Evolutionary conservation across 2,329 filamentous ascomycete genomes (phyloP).

Genomic region (Hirsutella rhossiliensis): DNA sequence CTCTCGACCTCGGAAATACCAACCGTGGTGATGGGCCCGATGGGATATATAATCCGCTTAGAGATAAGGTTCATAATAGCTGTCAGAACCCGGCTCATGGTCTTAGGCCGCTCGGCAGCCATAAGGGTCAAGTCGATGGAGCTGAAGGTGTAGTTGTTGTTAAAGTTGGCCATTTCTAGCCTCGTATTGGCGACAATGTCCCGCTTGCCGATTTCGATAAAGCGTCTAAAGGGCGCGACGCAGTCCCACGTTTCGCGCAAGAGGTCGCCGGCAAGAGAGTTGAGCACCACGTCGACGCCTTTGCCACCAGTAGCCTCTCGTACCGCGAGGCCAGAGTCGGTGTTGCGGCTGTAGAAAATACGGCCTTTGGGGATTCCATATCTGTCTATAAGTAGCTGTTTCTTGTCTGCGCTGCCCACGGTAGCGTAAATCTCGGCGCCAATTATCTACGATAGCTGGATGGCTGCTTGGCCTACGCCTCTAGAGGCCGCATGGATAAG

Average conservation of each 20-base stretch:
- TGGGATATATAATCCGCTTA: conserved; percentile 21
- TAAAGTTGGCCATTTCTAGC: conserved; percentile 35
- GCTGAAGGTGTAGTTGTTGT: conserved; percentile 31
- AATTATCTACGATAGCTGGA: conserved; percentile 22
- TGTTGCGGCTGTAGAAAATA: conserved; percentile 14
- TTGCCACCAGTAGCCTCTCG: conserved; percentile 20
- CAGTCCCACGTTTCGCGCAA: conserved; percentile 30
- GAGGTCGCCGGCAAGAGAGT: conserved; percentile 29
- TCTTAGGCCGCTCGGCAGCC: conserved; percentile 25
- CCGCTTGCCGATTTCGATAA: conserved; percentile 29
- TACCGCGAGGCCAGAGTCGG: conserved; percentile 9
- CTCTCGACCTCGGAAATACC: conserved; percentile 24
- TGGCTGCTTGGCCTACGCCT: conserved; percentile 25
- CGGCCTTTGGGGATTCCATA: conserved; percentile 23
- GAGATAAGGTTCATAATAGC: conserved; percentile 23
- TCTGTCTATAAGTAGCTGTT: too few relatives aligned
- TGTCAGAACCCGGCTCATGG: conserved; percentile 24
- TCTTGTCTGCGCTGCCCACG: conserved; percentile 21
- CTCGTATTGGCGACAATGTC: conserved; percentile 24
- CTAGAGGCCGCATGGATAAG: conserved; percentile 26
- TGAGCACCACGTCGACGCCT: conserved; percentile 61
- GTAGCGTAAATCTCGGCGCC: conserved; percentile 30
- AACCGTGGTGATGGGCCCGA: conserved; percentile 21
- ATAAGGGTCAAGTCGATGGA: conserved; percentile 33
- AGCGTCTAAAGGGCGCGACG: conserved; percentile 29